Conservation (phyloP, 768 basidiomycete species). For the Boletus patriciae region DNA sequence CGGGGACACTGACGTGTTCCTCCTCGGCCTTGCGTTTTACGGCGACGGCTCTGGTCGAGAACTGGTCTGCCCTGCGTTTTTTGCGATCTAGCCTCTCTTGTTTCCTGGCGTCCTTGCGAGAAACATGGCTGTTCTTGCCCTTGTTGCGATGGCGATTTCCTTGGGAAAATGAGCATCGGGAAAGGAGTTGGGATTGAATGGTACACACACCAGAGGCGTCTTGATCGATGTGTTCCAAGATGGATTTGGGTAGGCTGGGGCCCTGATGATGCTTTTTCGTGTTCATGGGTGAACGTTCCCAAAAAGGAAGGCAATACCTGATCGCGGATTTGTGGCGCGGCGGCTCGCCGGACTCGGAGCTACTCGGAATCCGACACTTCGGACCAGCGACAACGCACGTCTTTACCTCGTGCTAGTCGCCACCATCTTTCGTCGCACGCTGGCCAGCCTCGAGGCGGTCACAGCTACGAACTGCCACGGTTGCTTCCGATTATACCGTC, state of each 20-base stretch:
- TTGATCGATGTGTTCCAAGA: constrained; percentile 29
- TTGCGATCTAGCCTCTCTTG: constrained; percentile 59
- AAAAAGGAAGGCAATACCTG: not conserved
- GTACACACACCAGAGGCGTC: constrained; percentile 13
- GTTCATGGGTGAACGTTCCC: constrained; percentile 11
- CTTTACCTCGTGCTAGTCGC: too few relatives aligned
- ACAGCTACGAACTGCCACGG: too few relatives aligned
- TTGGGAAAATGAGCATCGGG: constrained; percentile 3
- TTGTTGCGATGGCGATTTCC: constrained; percentile 7
- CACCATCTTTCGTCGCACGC: too few relatives aligned
- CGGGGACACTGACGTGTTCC: constrained; percentile 47
- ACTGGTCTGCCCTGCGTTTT: constrained; percentile 61
- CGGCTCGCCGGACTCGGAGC: too few relatives aligned
- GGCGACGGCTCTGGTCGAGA: constrained; percentile 35
- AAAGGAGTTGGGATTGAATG: too few relatives aligned
- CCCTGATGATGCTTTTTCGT: constrained; percentile 15
- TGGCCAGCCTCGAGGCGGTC: too few relatives aligned
- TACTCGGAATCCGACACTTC: too few relatives aligned
- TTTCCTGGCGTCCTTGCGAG: constrained; percentile 66
- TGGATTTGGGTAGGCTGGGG: constrained; percentile 28
- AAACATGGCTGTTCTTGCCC: constrained; percentile 21
- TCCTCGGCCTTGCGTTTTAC: constrained; percentile 43
- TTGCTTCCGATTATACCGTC: too few relatives aligned
- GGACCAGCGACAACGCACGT: too few relatives aligned
- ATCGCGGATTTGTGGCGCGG: too few relatives aligned